These are phyloP conservation scores for Gnomoniopsis smithogilvyi DNA, from an alignment of 2,329 filamentous ascomycete species.

Conservation along the genomic window DNA sequence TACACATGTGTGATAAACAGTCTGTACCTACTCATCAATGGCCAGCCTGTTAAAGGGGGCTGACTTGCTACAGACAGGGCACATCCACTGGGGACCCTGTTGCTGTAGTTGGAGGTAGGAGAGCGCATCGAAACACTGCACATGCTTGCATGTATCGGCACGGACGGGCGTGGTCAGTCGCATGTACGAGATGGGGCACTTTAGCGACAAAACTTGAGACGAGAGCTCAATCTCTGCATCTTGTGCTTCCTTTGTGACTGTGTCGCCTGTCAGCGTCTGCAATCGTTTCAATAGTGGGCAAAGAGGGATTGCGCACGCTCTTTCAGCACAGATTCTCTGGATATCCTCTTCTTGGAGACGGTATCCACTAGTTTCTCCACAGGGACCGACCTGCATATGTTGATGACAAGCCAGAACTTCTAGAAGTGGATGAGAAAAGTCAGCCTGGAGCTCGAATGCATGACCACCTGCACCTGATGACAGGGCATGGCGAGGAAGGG, in stretches of 20 bases:
- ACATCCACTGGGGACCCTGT: conserved; percentile 95
- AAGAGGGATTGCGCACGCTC: conserved; percentile 61
- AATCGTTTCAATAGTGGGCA: conserved; percentile 20
- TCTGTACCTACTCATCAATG: conserved; percentile 71
- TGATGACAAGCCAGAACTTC: conserved; percentile 71
- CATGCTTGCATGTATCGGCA: conserved; percentile 76
- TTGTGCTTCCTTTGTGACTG: conserved; percentile 76
- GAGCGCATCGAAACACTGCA: conserved; percentile 90
- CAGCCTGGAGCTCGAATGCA: neutral
- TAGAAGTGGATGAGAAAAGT: conserved; percentile 30
- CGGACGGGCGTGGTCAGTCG: conserved; percentile 78
- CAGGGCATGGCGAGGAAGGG: conserved; percentile 11
- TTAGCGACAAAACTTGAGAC: conserved; percentile 83
- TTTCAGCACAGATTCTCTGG: conserved; percentile 75
- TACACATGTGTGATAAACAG: neutral
- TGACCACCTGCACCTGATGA: neutral
- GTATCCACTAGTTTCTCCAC: conserved; percentile 68
- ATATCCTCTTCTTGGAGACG: conserved; percentile 69
- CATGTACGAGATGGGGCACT: conserved; percentile 86
- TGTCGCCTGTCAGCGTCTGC: conserved; percentile 16
- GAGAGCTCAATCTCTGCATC: conserved; percentile 89
- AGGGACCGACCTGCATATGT: conserved; percentile 70
- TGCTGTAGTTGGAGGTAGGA: conserved; percentile 93
- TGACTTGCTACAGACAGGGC: conserved; percentile 84
- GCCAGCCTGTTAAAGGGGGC: conserved; percentile 79